Evolutionary conservation across 2,329 filamentous ascomycete genomes (phyloP).

Genomic region (Fusarium camptoceras): DNA sequence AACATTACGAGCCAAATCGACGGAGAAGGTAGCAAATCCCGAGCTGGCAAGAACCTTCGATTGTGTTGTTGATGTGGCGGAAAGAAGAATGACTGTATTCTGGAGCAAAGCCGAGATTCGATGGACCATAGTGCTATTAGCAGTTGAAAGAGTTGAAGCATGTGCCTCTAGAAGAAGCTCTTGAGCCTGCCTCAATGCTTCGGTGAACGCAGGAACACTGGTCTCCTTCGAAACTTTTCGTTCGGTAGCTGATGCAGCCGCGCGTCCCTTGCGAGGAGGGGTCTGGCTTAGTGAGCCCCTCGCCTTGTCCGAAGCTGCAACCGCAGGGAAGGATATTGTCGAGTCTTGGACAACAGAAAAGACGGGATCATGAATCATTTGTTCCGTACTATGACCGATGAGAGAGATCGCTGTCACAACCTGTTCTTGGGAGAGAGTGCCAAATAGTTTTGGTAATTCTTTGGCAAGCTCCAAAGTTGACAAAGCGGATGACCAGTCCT

Average conservation of each 20-base stretch:
- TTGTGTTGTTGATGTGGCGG: constrained; percentile 66
- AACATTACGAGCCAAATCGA: constrained; percentile 77
- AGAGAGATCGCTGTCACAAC: constrained; percentile 76
- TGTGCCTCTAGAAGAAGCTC: constrained; percentile 74
- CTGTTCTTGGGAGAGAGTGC: constrained; percentile 61
- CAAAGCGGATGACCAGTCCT: constrained; percentile 70
- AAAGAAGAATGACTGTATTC: constrained; percentile 73
- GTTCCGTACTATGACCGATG: constrained; percentile 74
- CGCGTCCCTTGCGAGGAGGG: constrained; percentile 50
- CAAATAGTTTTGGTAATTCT: constrained; percentile 56
- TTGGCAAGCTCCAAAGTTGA: constrained; percentile 64
- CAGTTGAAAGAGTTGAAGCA: constrained; percentile 63
- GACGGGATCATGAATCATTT: constrained; percentile 82
- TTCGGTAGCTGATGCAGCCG: constrained; percentile 27
- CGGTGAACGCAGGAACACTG: constrained; percentile 61
- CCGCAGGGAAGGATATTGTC: constrained; percentile 85
- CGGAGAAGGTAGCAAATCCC: constrained; percentile 70
- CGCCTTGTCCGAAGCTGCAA: constrained; percentile 60
- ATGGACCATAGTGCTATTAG: constrained; percentile 71
- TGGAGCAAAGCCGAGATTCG: constrained; percentile 72
- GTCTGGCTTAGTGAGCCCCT: constrained; percentile 53
- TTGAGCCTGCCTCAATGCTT: constrained; percentile 73
- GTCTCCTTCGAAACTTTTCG: constrained; percentile 49
- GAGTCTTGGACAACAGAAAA: constrained; percentile 94
- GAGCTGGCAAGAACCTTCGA: constrained; percentile 61